phyloP scores from a whole-genome alignment of 2,329 filamentous ascomycete genomes.

The Hymenoscyphus occultus region DNA sequence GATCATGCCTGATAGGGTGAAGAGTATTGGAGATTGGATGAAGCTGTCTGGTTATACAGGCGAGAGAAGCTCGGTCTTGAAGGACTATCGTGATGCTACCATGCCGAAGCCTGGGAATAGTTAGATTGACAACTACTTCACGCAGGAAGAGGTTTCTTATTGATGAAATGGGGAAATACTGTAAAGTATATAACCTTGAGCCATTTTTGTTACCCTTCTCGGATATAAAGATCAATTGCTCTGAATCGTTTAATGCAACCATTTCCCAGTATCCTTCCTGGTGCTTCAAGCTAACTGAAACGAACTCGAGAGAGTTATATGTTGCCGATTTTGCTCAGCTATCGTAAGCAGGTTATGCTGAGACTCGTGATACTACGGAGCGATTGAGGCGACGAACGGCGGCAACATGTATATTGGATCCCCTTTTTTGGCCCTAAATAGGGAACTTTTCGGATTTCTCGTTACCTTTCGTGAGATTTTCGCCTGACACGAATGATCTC shows the following conservation, averaged over 20 bases:
- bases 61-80: constrained; percentile 16
- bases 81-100: constrained; percentile 38
- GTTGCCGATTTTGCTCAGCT: too few relatives aligned
- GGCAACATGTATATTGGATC: not conserved
- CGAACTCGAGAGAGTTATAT: too few relatives aligned
- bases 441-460: not conserved
- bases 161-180: too few relatives aligned
- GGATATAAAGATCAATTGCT: too few relatives aligned
- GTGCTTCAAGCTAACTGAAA: too few relatives aligned
- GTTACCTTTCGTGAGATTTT: not conserved
- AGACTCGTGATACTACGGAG: not conserved
- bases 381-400: not conserved
- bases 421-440: not conserved
- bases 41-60: constrained; percentile 19
- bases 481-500: not conserved
- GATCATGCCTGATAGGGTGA: constrained; percentile 23
- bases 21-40: constrained; percentile 22
- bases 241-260: too few relatives aligned
- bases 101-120: not conserved
- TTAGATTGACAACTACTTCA: not conserved
- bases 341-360: not conserved
- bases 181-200: too few relatives aligned
- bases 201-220: too few relatives aligned
- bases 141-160: not conserved
- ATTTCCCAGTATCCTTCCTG: too few relatives aligned